Evolutionary conservation across 108 stramenopile species (phyloP).

Genomic region (Pseudonitzschia multistriata): DNA sequence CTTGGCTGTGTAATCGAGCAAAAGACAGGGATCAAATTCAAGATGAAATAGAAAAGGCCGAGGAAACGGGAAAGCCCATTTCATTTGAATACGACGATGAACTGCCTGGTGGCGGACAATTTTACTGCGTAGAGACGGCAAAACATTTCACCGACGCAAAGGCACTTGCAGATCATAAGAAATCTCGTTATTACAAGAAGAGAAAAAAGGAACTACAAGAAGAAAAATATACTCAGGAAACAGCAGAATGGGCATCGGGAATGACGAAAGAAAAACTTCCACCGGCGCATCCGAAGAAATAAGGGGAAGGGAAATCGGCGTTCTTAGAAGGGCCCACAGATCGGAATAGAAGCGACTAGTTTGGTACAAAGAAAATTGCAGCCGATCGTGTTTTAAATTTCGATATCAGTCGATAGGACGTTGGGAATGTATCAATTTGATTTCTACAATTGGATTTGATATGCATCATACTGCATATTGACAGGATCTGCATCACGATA

Average conservation of each 20-base stretch:
- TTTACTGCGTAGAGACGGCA: constrained; percentile 94
- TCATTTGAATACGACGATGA: constrained; percentile 94
- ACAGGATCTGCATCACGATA: no score
- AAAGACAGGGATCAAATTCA: constrained; percentile 97
- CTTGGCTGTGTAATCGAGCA: constrained; percentile 76
- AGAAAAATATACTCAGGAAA: constrained; percentile 82
- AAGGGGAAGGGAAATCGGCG: not conserved
- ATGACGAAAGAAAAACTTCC: constrained; percentile 88
- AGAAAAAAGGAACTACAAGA: constrained; percentile 88
- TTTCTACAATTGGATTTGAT: no score
- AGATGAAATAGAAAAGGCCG: constrained; percentile 89
- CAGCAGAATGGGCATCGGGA: constrained; percentile 77
- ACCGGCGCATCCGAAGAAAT: constrained; percentile 65
- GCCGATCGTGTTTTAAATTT: not conserved
- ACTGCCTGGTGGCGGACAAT: constrained; percentile 97
- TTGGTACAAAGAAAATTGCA: not conserved
- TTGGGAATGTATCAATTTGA: no score
- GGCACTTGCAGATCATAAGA: constrained; percentile 90
- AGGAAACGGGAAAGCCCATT: constrained; percentile 55
- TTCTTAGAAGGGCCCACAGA: not conserved
- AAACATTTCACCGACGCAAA: constrained; percentile 92
- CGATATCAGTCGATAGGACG: not conserved
- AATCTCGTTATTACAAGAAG: constrained; percentile 86
- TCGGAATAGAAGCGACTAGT: not conserved
- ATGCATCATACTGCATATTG: no score